A percentile compares a stretch with the other conserved stretches of the same genome.
Evolutionary conservation across 176 grass and related monocot genomes (phyloP).

Genomic region (Oryza rufipogon): DNA sequence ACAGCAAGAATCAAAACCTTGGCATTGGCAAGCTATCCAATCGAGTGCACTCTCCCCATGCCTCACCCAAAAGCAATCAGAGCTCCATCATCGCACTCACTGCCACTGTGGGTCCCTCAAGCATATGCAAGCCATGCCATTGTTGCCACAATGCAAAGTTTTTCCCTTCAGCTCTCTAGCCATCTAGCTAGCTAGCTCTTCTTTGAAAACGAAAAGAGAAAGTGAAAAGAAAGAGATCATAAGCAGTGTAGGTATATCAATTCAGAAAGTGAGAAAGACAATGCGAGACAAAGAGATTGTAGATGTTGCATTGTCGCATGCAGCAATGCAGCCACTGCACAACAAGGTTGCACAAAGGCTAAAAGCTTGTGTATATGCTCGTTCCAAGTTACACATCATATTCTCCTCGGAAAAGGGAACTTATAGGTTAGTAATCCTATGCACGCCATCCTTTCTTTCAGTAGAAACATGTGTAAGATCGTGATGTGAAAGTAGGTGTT

Average conservation of each 20-base stretch:
- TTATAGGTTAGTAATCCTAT: not conserved
- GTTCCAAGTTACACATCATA: not conserved
- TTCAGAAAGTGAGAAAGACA: slow-evolving; percentile 24
- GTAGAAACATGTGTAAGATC: not conserved
- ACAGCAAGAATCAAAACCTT: slow-evolving; percentile 37
- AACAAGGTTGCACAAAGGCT: not conserved
- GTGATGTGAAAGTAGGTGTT: not conserved
- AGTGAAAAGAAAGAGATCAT: not conserved
- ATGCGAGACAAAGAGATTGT: slow-evolving; percentile 23
- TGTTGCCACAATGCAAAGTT: not conserved
- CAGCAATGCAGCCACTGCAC: not conserved
- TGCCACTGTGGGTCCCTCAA: not conserved
- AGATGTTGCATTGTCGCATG: slow-evolving; percentile 28
- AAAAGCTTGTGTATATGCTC: slow-evolving; percentile 2
- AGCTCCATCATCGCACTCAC: slow-evolving; percentile 18
- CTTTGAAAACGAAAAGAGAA: not conserved
- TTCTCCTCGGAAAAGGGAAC: not conserved
- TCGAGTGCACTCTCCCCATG: slow-evolving; percentile 40
- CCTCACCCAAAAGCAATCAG: slow-evolving; percentile 52
- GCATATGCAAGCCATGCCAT: slow-evolving; percentile 11
- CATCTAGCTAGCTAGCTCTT: slow-evolving; percentile 14
- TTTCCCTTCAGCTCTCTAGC: slow-evolving; percentile 2
- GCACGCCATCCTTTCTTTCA: not conserved
- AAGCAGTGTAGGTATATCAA: slow-evolving; percentile 9
- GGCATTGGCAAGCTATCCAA: slow-evolving; percentile 1